Evolutionary conservation across 1,139 yeast genomes (phyloP).

Genomic region (Scheffersomyces quercinus): DNA sequence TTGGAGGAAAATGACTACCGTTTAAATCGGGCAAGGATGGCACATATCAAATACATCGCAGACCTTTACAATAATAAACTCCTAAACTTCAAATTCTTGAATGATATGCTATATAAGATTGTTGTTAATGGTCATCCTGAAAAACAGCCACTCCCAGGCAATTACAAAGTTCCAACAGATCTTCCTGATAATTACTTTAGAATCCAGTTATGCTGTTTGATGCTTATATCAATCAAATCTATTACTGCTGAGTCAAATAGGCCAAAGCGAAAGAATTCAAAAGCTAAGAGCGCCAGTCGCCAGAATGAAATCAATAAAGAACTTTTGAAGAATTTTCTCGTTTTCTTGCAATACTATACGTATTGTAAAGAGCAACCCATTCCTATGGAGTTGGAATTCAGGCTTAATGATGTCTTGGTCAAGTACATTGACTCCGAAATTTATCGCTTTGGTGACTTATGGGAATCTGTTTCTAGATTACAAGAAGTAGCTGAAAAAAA

Average conservation of each 20-base stretch:
- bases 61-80: slow-evolving; percentile 55
- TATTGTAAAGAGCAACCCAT: slow-evolving; percentile 63
- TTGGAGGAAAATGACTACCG: slow-evolving; percentile 66
- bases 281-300: neutral
- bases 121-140: slow-evolving; percentile 68
- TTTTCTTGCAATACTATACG: slow-evolving; percentile 74
- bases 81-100: slow-evolving; percentile 47
- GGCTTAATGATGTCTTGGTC: slow-evolving; percentile 46
- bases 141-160: slow-evolving; percentile 57
- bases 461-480: slow-evolving; percentile 43
- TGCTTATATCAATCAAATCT: slow-evolving; percentile 21
- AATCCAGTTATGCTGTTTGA: slow-evolving; percentile 50
- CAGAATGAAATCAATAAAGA: slow-evolving; percentile 14
- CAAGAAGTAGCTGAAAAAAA: slow-evolving; percentile 21
- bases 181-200: slow-evolving; percentile 71
- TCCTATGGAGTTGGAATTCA: slow-evolving; percentile 65
- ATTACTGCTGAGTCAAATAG: neutral
- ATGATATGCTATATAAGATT: slow-evolving; percentile 59
- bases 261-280: slow-evolving; percentile 1
- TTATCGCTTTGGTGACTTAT: slow-evolving; percentile 40
- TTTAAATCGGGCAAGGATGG: slow-evolving; percentile 59
- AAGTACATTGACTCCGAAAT: slow-evolving; percentile 18
- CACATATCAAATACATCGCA: slow-evolving; percentile 61
- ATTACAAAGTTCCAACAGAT: slow-evolving; percentile 49
- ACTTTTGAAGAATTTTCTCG: slow-evolving; percentile 47